These are phyloP conservation scores for Thelonectria olida DNA, from an alignment of 2,329 filamentous ascomycete species.

Conservation along the genomic window DNA sequence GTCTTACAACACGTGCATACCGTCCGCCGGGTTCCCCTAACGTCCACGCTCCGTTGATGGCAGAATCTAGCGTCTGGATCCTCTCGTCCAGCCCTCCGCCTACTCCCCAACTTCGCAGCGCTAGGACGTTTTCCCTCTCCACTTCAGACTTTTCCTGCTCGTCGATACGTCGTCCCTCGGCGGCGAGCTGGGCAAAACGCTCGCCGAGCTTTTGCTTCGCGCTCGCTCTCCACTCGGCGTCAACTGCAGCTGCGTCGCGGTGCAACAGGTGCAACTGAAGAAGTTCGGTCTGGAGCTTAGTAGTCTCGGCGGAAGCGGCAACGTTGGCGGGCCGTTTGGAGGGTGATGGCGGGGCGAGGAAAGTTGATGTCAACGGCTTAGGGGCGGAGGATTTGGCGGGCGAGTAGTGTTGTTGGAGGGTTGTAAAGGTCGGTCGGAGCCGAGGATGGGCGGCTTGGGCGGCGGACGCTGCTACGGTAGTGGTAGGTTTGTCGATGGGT, in stretches of 20 bases:
- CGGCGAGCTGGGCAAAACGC: conserved; percentile 54
- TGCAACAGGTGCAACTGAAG: conserved; percentile 73
- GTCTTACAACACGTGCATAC: conserved; percentile 62
- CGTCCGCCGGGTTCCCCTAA: conserved; percentile 65
- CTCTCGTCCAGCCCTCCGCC: conserved; percentile 60
- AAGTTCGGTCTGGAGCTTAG: conserved; percentile 69
- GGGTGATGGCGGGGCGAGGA: conserved; percentile 68
- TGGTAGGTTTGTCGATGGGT: conserved; percentile 19
- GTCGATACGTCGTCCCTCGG: conserved; percentile 46
- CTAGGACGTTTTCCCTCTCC: conserved; percentile 61
- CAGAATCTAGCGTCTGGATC: conserved; percentile 65
- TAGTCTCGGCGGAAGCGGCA: conserved; percentile 66
- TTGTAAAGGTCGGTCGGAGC: conserved; percentile 67
- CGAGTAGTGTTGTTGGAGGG: conserved; percentile 73
- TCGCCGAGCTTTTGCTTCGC: conserved; percentile 58
- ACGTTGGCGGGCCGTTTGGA: conserved; percentile 70
- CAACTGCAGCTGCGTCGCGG: conserved; percentile 57
- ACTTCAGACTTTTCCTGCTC: conserved; percentile 52
- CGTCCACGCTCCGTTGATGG: conserved; percentile 66
- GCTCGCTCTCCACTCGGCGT: conserved; percentile 63
- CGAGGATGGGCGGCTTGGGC: conserved; percentile 40
- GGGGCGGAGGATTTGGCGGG: conserved; percentile 69
- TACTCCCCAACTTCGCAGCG: conserved; percentile 61
- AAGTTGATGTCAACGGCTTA: conserved; percentile 68
- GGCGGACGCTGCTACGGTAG: not conserved